Evolutionary conservation across 306 rosid species (phyloP).

Genomic region (Corylus heterophylla): DNA sequence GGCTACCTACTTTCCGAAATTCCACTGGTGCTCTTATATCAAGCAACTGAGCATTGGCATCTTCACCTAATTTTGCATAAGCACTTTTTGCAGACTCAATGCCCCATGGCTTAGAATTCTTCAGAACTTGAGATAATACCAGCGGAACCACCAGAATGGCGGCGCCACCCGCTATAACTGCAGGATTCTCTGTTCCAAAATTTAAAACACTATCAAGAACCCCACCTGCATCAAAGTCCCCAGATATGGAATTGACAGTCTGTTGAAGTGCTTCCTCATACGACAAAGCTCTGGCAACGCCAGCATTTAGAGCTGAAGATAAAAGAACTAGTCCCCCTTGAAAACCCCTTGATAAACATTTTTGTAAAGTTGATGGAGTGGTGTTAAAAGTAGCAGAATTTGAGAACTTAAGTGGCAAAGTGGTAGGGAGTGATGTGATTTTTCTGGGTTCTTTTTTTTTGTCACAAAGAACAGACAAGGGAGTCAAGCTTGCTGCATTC

Average conservation of each 20-base stretch:
- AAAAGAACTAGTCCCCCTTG: conserved; percentile 56
- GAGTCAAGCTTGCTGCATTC: conserved; percentile 76
- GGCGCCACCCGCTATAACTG: conserved; percentile 67
- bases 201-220: conserved; percentile 48
- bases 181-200: conserved; percentile 74
- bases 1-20: conserved; percentile 66
- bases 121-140: conserved; percentile 68
- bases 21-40: conserved; percentile 77
- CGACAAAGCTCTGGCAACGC: conserved; percentile 64
- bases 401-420: conserved; percentile 47
- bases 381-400: conserved; percentile 30
- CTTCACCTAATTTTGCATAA: conserved; percentile 73
- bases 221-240: conserved; percentile 53
- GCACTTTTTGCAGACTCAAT: conserved; percentile 87
- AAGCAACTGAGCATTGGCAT: conserved; percentile 69
- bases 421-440: conserved; percentile 37
- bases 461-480: conserved; percentile 72
- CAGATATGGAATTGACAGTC: conserved; percentile 30
- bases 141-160: conserved; percentile 75
- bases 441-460: conserved; percentile 60
- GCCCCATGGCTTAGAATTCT: conserved; percentile 80
- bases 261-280: conserved; percentile 76
- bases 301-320: conserved; percentile 57
- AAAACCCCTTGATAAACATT: conserved; percentile 35
- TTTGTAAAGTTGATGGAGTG: conserved; percentile 32